These are phyloP conservation scores for Boletus patriciae DNA, from an alignment of 768 basidiomycete genomes.

Conservation along the genomic window DNA sequence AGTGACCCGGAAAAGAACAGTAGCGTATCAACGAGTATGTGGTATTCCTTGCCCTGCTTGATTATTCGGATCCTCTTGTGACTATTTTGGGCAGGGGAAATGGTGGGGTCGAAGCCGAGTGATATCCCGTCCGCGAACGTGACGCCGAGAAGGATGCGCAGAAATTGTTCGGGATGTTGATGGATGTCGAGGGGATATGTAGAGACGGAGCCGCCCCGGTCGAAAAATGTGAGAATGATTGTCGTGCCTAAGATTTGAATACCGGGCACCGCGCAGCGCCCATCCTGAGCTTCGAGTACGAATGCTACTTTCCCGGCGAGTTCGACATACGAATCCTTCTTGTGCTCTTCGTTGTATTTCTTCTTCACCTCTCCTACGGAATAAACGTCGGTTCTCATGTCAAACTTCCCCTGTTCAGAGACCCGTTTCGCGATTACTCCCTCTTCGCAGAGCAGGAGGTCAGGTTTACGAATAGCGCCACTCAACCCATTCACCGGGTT, in stretches of 20 bases:
- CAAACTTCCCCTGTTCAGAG: no score
- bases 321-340: background rate
- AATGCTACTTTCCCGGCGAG: background rate
- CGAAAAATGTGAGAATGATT: slow-evolving; percentile 1
- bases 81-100: background rate
- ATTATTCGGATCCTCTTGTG: background rate
- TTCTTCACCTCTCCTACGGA: no score
- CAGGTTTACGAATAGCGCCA: no score
- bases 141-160: background rate
- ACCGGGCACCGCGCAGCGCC: background rate
- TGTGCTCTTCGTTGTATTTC: no score
- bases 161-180: background rate
- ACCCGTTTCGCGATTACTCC: no score
- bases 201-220: slow-evolving; percentile 3
- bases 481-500: no score
- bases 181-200: slow-evolving; percentile 4
- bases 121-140: background rate
- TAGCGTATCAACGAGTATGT: background rate
- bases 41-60: background rate
- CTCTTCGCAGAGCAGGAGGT: no score
- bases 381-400: no score
- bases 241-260: background rate
- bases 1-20: background rate
- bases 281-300: background rate
- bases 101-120: background rate